phyloP scores from a whole-genome alignment of 2,329 filamentous ascomycete genomes.

The Parastagonospora avenae region DNA sequence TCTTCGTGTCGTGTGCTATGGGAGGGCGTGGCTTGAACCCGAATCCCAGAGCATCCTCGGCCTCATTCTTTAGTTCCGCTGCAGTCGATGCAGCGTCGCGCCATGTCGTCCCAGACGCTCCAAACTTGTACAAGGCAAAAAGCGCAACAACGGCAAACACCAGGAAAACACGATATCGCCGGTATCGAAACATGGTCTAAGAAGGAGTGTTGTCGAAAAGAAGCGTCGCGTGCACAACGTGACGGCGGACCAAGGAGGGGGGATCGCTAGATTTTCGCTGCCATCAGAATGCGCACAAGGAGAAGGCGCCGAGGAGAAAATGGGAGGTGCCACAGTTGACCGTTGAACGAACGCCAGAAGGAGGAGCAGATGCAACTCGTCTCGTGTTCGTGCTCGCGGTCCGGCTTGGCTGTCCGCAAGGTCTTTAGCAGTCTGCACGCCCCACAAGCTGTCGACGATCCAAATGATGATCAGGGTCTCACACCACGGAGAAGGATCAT shows the following conservation, averaged over 20 bases:
- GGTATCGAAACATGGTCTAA: conserved; percentile 59
- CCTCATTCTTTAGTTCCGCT: conserved; percentile 20
- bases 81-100: conserved; percentile 28
- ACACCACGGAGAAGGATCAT: not conserved
- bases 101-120: conserved; percentile 51
- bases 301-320: conserved; percentile 5
- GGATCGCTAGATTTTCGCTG: conserved; percentile 16
- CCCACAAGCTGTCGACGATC: conserved; percentile 6
- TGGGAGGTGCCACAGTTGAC: conserved; percentile 6
- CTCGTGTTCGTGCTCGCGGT: conserved; percentile 16
- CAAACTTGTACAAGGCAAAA: conserved; percentile 60
- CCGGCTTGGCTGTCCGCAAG: conserved; percentile 28
- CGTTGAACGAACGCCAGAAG: conserved; percentile 11
- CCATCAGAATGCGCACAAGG: conserved; percentile 22
- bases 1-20: conserved; percentile 40
- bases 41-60: conserved; percentile 19
- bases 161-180: conserved; percentile 67
- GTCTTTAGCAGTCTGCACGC: conserved; percentile 19
- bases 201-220: conserved; percentile 6
- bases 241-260: conserved; percentile 5
- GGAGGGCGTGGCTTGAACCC: conserved; percentile 29
- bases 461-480: conserved; percentile 1
- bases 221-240: conserved; percentile 9
- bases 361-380: conserved; percentile 5
- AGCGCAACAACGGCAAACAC: conserved; percentile 61